Evolutionary conservation across 1,284 basidiomycete species (phyloP), one percentile per base, ranked within the genome.

Genomic region (Ustilago crameri): DNA sequence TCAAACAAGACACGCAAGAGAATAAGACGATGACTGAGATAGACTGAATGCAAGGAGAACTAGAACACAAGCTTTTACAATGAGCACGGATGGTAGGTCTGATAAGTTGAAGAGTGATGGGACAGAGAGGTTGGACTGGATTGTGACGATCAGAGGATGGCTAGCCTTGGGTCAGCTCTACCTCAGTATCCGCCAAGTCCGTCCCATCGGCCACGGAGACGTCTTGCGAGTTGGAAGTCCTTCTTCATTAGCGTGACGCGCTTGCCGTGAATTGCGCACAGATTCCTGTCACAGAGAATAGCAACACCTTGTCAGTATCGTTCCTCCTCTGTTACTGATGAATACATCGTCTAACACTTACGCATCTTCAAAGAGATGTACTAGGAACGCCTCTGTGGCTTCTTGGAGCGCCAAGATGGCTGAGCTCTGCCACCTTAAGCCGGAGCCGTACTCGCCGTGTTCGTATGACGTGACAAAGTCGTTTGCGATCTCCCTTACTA

Each of bases 311-410:
- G 30, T 30, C 30, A 30, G 30, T 30, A 30, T 12, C 30, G 12
- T n/a, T n/a, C n/a, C n/a, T n/a, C n/a, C n/a, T n/a, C n/a, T n/a
- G n/a, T n/a, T n/a, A n/a, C n/a, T n/a, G n/a, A n/a, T n/a, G n/a
- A n/a, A n/a, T n/a, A n/a, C n/a, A n/a, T n/a, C n/a, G n/a, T n/a
- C n/a, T 3, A n/a, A n/a, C 26, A 78, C 78, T 65, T 59, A 80
- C 76, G 81, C 81, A 51, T 83, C 81, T 58, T 83, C 81, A 48
- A 83, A 83, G 12, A 83, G 57, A 30, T 82, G 81, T 2, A 82
- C 79, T 9, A 83, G 57, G 45, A 79, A 83, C 0, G 81, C 81
- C 45, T 83, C 81, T 3, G 81, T 82, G 0, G 81, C 81, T 57
- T 83, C 81, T 54, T 83, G 81, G 27, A 83, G 53, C n/a, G 81